Evolutionary conservation across 2,329 filamentous ascomycete genomes (phyloP).

Genomic region (Aspergillus piperis): DNA sequence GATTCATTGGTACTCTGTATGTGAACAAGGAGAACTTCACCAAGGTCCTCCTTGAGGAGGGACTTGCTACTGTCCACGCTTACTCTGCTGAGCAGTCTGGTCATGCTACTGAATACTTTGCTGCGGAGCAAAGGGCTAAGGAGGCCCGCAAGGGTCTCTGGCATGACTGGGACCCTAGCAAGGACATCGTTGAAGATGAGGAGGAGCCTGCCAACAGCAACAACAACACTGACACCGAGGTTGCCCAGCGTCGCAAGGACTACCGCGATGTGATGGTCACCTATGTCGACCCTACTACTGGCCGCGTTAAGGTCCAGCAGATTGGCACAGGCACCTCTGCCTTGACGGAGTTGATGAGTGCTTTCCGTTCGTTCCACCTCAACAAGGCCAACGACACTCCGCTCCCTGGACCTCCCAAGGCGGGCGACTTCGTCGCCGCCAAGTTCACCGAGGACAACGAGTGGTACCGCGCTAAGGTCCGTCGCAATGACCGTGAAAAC

Average conservation of each 20-base stretch:
- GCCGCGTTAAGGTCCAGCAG: constrained; percentile 86
- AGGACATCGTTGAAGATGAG: constrained; percentile 68
- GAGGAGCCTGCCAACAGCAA: constrained; percentile 50
- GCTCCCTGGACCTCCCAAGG: constrained; percentile 76
- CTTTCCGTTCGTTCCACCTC: constrained; percentile 88
- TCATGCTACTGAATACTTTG: constrained; percentile 81
- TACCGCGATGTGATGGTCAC: constrained; percentile 95
- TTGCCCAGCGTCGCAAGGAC: constrained; percentile 71
- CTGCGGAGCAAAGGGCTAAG: constrained; percentile 86
- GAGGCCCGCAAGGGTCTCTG: constrained; percentile 84
- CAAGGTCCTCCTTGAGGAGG: constrained; percentile 90
- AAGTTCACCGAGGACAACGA: constrained; percentile 85
- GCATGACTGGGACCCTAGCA: constrained; percentile 90
- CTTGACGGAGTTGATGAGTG: constrained; percentile 82
- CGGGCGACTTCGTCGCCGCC: constrained; percentile 87
- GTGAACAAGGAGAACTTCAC: constrained; percentile 95
- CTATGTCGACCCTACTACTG: constrained; percentile 75
- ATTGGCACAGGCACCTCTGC: constrained; percentile 83
- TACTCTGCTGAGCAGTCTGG: constrained; percentile 96
- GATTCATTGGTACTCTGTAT: constrained; percentile 93
- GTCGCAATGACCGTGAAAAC: constrained; percentile 86
- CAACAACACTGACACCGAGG: constrained; percentile 56
- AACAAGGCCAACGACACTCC: constrained; percentile 77
- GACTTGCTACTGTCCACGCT: constrained; percentile 84
- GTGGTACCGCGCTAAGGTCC: constrained; percentile 92